A percentile compares a stretch with the other conserved stretches of the same genome.
Conservation (phyloP, 1,284 basidiomycete genomes). For the Violaceomyces palustris region DNA sequence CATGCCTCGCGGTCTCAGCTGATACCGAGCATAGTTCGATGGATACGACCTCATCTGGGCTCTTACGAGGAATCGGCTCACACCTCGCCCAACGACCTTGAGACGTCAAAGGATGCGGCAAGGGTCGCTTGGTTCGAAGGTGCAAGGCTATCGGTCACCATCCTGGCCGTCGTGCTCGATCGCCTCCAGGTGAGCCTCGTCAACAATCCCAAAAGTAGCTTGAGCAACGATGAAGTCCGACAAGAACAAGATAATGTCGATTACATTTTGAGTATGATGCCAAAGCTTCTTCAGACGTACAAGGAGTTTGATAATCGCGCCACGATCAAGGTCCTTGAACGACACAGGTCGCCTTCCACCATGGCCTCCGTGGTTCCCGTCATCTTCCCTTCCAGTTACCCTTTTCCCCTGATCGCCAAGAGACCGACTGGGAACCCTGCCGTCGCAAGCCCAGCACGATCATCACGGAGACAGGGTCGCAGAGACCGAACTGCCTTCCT, state of each 20-base stretch:
- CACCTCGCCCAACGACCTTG: slow-evolving; percentile 14
- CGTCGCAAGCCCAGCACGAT: slow-evolving; percentile 23
- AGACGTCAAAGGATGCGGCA: slow-evolving; percentile 56
- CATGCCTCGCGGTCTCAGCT: slow-evolving; percentile 71
- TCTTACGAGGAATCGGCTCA: slow-evolving; percentile 62
- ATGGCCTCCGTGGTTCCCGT: slow-evolving; percentile 66
- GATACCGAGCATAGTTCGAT: slow-evolving; percentile 80
- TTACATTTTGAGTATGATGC: slow-evolving; percentile 75
- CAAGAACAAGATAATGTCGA: slow-evolving; percentile 94
- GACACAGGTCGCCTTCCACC: slow-evolving; percentile 60
- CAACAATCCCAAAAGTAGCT: slow-evolving; percentile 2
- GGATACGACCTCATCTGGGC: slow-evolving; percentile 95
- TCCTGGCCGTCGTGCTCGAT: slow-evolving; percentile 77
- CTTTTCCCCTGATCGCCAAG: slow-evolving; percentile 75
- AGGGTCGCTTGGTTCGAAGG: slow-evolving; percentile 86
- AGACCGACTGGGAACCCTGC: slow-evolving; percentile 57
- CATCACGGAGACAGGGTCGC: slow-evolving; percentile 20
- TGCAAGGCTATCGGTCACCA: slow-evolving; percentile 62
- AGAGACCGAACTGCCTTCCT: slow-evolving; percentile 55
- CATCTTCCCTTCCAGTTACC: slow-evolving; percentile 87
- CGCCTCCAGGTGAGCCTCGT: slow-evolving; percentile 72
- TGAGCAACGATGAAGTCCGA: slow-evolving; percentile 8
- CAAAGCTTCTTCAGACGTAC: slow-evolving; percentile 80
- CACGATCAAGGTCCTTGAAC: slow-evolving; percentile 67
- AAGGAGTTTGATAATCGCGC: slow-evolving; percentile 69